Conservation (phyloP, 441 rosid genomes). For the Erodium moschatum region DNA sequence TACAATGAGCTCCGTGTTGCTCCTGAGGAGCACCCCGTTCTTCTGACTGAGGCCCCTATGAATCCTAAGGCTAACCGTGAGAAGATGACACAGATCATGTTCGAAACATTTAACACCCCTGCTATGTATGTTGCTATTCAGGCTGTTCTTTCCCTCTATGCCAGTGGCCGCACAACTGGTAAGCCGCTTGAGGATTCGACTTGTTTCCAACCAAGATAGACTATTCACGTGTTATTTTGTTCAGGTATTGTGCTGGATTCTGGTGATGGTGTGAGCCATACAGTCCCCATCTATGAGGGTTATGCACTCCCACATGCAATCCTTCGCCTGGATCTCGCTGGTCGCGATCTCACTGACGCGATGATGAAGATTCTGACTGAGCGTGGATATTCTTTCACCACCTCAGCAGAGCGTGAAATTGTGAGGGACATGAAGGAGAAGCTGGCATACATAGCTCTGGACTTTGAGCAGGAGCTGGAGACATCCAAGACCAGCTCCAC, state of each 20-base stretch:
- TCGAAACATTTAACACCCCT: conserved; percentile 74
- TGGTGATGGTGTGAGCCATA: conserved; percentile 68
- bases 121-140: conserved; percentile 89
- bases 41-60: conserved; percentile 86
- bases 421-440: conserved; percentile 52
- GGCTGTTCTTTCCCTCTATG: conserved; percentile 85
- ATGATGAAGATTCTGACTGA: conserved; percentile 70
- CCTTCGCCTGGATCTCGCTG: conserved; percentile 73
- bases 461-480: conserved; percentile 69
- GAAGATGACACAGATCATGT: conserved; percentile 66
- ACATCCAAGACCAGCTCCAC: conserved; percentile 57
- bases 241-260: conserved; percentile 76
- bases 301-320: conserved; percentile 31
- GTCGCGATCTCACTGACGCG: conserved; percentile 51
- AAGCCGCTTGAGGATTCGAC: conserved; percentile 20
- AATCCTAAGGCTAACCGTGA: conserved; percentile 93
- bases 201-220: background rate
- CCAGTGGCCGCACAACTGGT: conserved; percentile 97
- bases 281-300: conserved; percentile 44
- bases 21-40: conserved; percentile 89
- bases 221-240: background rate
- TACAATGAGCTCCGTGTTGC: conserved; percentile 92
- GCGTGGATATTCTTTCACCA: conserved; percentile 75
- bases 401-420: conserved; percentile 44
- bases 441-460: conserved; percentile 63